Evolutionary conservation across 2,329 filamentous ascomycete species (phyloP).

Genomic region (Penicillium sp.): DNA sequence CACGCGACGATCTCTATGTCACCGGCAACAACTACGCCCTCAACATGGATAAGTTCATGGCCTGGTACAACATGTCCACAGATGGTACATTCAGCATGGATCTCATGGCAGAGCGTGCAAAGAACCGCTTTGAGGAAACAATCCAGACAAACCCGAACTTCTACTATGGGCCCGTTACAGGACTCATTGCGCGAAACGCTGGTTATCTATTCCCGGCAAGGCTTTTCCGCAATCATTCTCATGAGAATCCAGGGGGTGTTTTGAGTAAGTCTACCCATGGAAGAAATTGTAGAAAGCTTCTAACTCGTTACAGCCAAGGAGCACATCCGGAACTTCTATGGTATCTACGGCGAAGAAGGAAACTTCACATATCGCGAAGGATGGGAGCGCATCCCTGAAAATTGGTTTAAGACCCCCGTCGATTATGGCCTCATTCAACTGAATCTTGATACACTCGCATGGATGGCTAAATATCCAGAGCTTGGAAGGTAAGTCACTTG

Average conservation of each 20-base stretch:
- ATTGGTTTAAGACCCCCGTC: conserved; percentile 54
- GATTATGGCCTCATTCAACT: conserved; percentile 55
- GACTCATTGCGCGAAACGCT: conserved; percentile 55
- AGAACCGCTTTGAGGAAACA: conserved; percentile 52
- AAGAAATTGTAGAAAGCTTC: not conserved
- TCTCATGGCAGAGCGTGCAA: conserved; percentile 49
- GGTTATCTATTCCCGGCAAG: conserved; percentile 52
- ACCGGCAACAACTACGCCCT: conserved; percentile 56
- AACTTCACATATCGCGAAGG: conserved; percentile 51
- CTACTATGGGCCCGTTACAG: conserved; percentile 59
- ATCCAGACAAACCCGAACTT: conserved; percentile 58
- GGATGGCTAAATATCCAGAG: conserved; percentile 46
- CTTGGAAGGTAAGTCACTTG: conserved; percentile 36
- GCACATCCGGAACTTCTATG: conserved; percentile 54
- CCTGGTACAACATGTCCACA: conserved; percentile 49
- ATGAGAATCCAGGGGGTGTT: conserved; percentile 44
- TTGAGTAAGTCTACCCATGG: conserved; percentile 33
- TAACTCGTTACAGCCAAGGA: conserved; percentile 39
- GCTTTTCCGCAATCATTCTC: conserved; percentile 51
- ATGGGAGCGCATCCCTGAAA: conserved; percentile 57
- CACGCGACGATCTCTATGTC: conserved; percentile 58
- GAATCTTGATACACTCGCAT: conserved; percentile 46
- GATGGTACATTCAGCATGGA: conserved; percentile 49
- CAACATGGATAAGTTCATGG: conserved; percentile 57
- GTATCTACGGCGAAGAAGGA: conserved; percentile 48